phyloP scores from a whole-genome alignment of 306 rosid species.

The Gastrolobium bilobum region DNA sequence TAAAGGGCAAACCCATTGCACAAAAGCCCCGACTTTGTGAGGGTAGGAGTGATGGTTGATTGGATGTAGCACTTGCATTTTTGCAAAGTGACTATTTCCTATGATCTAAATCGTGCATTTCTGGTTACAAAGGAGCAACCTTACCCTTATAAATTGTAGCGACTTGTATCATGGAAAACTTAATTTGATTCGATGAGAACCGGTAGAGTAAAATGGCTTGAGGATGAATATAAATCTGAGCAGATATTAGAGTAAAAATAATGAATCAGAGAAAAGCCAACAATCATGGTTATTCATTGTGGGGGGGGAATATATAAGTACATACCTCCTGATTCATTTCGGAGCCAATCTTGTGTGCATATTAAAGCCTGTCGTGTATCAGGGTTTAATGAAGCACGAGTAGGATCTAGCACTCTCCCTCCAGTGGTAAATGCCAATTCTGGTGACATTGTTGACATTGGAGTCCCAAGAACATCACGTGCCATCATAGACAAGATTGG shows the following conservation, averaged over 20 bases:
- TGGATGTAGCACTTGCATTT: no score
- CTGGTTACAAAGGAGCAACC: no score
- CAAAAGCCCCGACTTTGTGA: no score
- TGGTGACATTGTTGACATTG: conserved; percentile 78
- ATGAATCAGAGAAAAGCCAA: conserved; percentile 42
- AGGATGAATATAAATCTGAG: conserved; percentile 71
- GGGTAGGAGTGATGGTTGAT: no score
- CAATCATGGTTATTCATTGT: conserved; percentile 6
- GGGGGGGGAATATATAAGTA: not conserved
- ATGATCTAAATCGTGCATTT: no score
- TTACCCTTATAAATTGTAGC: no score
- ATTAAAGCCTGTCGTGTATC: conserved; percentile 83
- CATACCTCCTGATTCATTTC: conserved; percentile 74
- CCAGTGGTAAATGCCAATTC: conserved; percentile 63
- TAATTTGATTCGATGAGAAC: conserved; percentile 63
- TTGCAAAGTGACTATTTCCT: no score
- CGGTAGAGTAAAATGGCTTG: conserved; percentile 63
- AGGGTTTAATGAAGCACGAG: conserved; percentile 69
- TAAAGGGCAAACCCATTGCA: conserved; percentile 44
- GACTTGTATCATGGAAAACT: conserved; percentile 9
- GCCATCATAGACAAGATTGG: conserved; percentile 88
- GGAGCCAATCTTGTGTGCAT: conserved; percentile 95
- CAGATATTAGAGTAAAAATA: conserved; percentile 9
- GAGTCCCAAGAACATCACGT: conserved; percentile 79
- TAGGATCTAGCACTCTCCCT: conserved; percentile 73